phyloP scores from a whole-genome alignment of 2,329 filamentous ascomycete species.

The Onygena corvina region DNA sequence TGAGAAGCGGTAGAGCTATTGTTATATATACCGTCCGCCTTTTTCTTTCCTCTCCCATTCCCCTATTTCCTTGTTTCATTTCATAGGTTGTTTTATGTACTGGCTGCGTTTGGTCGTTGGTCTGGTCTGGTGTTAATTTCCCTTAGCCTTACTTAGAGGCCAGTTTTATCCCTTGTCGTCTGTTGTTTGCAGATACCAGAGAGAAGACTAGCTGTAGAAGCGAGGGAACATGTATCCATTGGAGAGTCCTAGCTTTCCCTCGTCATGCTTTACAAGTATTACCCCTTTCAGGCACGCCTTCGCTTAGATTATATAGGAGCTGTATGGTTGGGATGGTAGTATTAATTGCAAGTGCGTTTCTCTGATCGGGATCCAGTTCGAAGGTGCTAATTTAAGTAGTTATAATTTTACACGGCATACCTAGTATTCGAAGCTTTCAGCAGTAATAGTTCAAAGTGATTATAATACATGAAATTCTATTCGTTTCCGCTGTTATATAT shows the following conservation, averaged over 20 bases:
- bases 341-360: neutral
- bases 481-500: constrained; percentile 6
- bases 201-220: too few relatives aligned
- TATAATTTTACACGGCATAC: neutral
- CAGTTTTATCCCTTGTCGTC: neutral
- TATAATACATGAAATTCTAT: constrained; percentile 7
- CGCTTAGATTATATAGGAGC: neutral
- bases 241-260: neutral
- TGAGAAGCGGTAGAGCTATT: neutral
- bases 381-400: too few relatives aligned
- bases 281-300: neutral
- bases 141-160: neutral
- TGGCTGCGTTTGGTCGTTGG: neutral
- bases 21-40: neutral
- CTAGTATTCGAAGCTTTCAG: neutral
- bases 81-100: neutral
- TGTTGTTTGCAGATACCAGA: neutral
- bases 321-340: neutral
- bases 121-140: constrained; percentile 1
- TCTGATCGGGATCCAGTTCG: neutral
- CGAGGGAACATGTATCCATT: neutral
- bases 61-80: neutral
- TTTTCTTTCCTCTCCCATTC: neutral
- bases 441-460: neutral
- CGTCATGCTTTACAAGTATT: neutral